Evolutionary conservation across 2,329 filamentous ascomycete genomes (phyloP), one percentile per base, ranked within the genome.

Genomic region (Cercospora zeina): DNA sequence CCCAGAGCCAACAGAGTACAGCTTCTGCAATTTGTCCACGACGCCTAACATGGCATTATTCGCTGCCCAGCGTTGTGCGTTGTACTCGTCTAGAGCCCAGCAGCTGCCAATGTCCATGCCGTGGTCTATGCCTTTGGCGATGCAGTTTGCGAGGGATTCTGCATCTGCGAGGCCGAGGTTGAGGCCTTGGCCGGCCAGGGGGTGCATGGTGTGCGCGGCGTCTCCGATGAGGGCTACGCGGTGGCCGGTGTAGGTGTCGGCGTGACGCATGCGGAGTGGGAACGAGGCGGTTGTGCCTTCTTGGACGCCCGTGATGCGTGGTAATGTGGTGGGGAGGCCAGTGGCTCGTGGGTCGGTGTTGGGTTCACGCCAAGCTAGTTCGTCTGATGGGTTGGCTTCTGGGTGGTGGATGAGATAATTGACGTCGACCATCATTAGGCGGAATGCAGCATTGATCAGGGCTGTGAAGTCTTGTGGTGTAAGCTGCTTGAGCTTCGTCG

Each of bases 141-240:
- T 89, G 0, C 87, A 87, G 65, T 82, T 83, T 6, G 87, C 86
- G 0, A 99, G 84, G 58, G 89, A 89, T 70, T 91, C 87, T 0
- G 95, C 89, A 73, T 99, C 95, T 16, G 87, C 92, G 66, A 97
- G 88, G 1, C 95, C 95, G 70, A 96, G 89, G 73, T 99, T 99
- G 13, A 99, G 82, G 1, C 95, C 95, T 76, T 97, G 95, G 0
- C 95, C 95, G 1, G 91, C 95, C 3, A 99, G 87, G 0, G 95
- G 95, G 75, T 99, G 95, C 67, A 96, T 87, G 1, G 93, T 96
- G 75, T 99, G 95, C 7, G 95, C 95, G 1, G 95, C 95, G 68
- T 99, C 95, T 64, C 95, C 95, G 36, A 99, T 86, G 1, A 99
- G 84, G 0, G 93, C 95, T 8, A 97, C 82, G n/a, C 95, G 88